Base-by-base conservation (phyloP, 2,329 filamentous ascomycete species). In the Stemphylium vesicarium region DNA sequence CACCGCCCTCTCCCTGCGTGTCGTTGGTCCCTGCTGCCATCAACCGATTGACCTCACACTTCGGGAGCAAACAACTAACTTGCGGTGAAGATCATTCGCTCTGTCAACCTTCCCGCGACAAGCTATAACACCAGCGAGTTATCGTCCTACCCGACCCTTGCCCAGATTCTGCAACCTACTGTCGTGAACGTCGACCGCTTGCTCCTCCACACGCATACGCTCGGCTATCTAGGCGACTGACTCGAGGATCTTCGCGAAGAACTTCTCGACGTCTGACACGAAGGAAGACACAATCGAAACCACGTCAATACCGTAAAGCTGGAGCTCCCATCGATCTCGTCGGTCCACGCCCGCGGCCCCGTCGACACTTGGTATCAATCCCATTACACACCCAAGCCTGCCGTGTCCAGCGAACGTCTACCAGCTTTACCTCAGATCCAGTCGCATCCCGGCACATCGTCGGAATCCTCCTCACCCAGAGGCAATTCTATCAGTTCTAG, bases 291-390 rank as follows among this genome's bases (percentile, higher is more conserved):
- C 43, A 41, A 43, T 52, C 62, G 29, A 56, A 52, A 57, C 26
- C 44, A 60, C 54, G 42, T 57, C 74, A 81, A 86, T 80, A 89
- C 87, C 90, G 91, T 86, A 88, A 95, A 93, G 84, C 91, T 96
- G 91, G 91, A 93, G 90, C 87, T 93, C 78, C 90, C 91, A 81
- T 90, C 90, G 80, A 89, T 92, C 75, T 89, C 89, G 74, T 88
- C 91, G 82, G 86, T 90, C 81, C 88, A 91, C 80, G 86, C 88
- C 85, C 88, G 90, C 86, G 88, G 88, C 82, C 83, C 84, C 74
- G 83, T 85, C 78, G 88, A 93, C 79, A 82, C 82, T 76, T 91
- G 86, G 79, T 90, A 88, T 79, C 88, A 87, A 78, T 80, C 83
- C 74, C 84, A 88, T 79, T 84, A 85, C 73, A 76, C 81, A 64